phyloP scores from a whole-genome alignment of 306 rosid genomes.

The Astragalus glycyphyllos region DNA sequence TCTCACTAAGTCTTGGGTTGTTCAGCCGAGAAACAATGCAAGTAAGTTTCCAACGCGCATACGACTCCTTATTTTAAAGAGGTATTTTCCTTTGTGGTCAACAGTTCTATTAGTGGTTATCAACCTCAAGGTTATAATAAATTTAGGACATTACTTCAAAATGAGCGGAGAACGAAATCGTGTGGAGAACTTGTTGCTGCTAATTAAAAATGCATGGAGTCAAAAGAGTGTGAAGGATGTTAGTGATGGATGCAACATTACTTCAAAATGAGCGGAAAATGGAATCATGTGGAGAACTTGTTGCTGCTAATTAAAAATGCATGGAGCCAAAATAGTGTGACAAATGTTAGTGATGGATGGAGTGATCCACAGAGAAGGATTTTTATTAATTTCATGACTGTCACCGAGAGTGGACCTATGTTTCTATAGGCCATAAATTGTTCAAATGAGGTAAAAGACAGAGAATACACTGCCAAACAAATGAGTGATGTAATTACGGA shows the following conservation, averaged over 20 bases:
- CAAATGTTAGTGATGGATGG: neutral
- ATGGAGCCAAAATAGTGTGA: neutral
- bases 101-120: too few relatives aligned
- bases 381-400: neutral
- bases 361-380: slow-evolving; percentile 3
- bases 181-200: neutral
- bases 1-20: too few relatives aligned
- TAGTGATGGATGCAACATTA: neutral
- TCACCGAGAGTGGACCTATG: neutral
- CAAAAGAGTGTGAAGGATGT: neutral
- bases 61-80: too few relatives aligned
- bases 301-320: neutral
- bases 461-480: neutral
- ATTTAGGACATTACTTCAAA: too few relatives aligned
- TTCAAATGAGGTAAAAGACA: neutral
- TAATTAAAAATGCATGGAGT: neutral
- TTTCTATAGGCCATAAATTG: neutral
- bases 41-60: too few relatives aligned
- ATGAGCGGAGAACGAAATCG: too few relatives aligned
- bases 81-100: too few relatives aligned
- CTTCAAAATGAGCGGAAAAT: too few relatives aligned
- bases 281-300: neutral
- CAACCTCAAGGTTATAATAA: too few relatives aligned
- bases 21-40: too few relatives aligned
- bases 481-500: neutral